Evolutionary conservation across 768 basidiomycete genomes (phyloP), one percentile per base, ranked within the genome.

Genomic region (Leccinellum albellum): DNA sequence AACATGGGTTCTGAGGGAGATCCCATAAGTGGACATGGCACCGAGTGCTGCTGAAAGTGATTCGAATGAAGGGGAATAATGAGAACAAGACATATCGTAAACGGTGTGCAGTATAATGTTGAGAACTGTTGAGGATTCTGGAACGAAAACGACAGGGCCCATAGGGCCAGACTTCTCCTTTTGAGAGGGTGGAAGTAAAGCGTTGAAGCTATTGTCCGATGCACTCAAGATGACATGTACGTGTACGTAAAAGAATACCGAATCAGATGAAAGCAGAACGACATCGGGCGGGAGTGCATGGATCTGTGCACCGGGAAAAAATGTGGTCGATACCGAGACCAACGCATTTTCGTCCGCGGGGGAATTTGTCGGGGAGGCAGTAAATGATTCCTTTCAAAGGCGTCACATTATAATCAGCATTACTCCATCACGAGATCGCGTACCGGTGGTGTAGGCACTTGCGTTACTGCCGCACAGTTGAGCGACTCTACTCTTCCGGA

Each of bases 201-300:
- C 74, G 47, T 80, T 78, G 72, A 92, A 91, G 13, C 70, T 73
- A 60, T 91, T 93, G 31, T 75, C 72, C 13, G 91, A 93, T 12
- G 76, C 78, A 3, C 72, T 65, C 32, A 87, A 76, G 44, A 93
- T 74, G 51, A 82, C 64, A 44, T 82, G 74, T 0, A 78, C 74
- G 68, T 92, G 89, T 6, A 86, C 86, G 65, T 92, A 92, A 78
- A 94, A 94, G 72, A 91, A 90, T 40, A 94, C 89, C 17, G 81
- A 79, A 65, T 94, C 91, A 28, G 83, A 78, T 3, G 89, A 85
- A 54, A 91, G 74, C 50, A 91, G 73, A 62, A 87, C 77, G 45
- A 84, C 62, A 67, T 93, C 87, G 1, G 87, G 83, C 1, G 78
- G 76, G n/a, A 78, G 68, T 0, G 80, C 64, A 33, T 81, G 76